Evolutionary conservation across 2,329 filamentous ascomycete species (phyloP), one percentile per base, ranked within the genome.

Genomic region (Microdochium nivale): DNA sequence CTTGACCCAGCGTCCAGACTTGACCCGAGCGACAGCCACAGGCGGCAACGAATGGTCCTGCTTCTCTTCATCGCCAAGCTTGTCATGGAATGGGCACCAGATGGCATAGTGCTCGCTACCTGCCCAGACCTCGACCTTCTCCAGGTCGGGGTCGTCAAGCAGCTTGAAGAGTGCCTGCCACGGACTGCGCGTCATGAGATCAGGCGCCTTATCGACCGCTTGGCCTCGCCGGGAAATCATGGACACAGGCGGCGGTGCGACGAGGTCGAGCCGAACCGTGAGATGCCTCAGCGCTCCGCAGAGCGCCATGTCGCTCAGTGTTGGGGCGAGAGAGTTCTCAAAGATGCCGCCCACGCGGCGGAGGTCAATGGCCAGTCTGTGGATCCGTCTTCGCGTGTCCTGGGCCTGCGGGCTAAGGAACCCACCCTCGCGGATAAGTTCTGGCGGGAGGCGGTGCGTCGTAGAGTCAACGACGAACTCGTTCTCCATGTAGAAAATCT

Each of bases 131-230:
- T 67, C 62, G 14, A 68, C 70, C 43, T 55, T 64, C 48, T 70
- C 61, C 33, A 78, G 61, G 47, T 75, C 70, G 48, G 75, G 74
- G 52, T 77, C 74, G 43, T 67, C 61, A 51, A 78, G 58, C 19
- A 77, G 59, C 49, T 62, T 60, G 47, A 77, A 56, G 9, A 77
- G 56, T 2, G 67, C 64, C 52, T 59, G 68, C 59, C 64, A 65
- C 16, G 64, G 63, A 5, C 52, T 50, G 8, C 58, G 58, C 25
- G 54, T 53, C 43, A 63, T 53, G 49, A 63, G 55, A 37, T 60
- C 56, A 19, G 53, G 52, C 49, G 48, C 23, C 47, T 57, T 33
- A 54, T 27, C 32, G 51, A 49, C 21, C 52, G 57, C 16, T 43
- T 53, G 49, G 54, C 30, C 21, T 47, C 19, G 23, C 19, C 48